Percentiles rank a stretch among this genome's conserved stretches.
These are phyloP conservation scores for Xylariales sp. DNA, from an alignment of 2,329 filamentous ascomycete species.

Conservation along the genomic window DNA sequence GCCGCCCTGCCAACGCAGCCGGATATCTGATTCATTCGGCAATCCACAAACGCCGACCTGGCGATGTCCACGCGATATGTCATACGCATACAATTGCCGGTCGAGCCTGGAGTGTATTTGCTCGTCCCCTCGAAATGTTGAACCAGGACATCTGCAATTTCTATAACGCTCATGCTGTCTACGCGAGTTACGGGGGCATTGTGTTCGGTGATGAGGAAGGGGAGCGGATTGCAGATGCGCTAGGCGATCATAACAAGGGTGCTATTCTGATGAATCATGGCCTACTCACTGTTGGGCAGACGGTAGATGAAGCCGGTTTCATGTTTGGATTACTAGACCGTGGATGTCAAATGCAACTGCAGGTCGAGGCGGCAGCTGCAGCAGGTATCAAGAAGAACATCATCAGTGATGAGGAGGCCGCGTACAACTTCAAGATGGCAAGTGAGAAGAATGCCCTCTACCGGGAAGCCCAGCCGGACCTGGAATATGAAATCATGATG, in stretches of 20 bases:
- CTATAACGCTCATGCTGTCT: constrained; percentile 61
- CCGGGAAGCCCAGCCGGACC: constrained; percentile 28
- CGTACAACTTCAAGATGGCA: constrained; percentile 34
- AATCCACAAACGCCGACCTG: constrained; percentile 60
- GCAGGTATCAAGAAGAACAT: constrained; percentile 35
- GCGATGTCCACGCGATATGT: constrained; percentile 59
- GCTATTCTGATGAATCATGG: constrained; percentile 69
- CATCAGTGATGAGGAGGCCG: constrained; percentile 36
- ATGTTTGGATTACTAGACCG: constrained; percentile 65
- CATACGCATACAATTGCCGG: constrained; percentile 65
- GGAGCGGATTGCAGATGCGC: constrained; percentile 54
- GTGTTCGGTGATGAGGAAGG: constrained; percentile 61
- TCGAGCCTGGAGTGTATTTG: constrained; percentile 65
- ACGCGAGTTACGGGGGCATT: constrained; percentile 49
- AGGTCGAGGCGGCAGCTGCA: constrained; percentile 60
- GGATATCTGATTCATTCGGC: constrained; percentile 68
- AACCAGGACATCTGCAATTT: constrained; percentile 64
- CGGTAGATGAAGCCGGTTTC: constrained; percentile 71
- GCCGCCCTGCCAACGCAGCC: constrained; percentile 58
- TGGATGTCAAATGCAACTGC: constrained; percentile 63
- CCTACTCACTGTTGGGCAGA: constrained; percentile 63
- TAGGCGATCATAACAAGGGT: constrained; percentile 55
- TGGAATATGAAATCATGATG: constrained; percentile 27
- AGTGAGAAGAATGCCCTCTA: constrained; percentile 27
- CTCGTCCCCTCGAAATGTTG: constrained; percentile 62